phyloP scores from a whole-genome alignment of 225 moss, liverwort and hornwort species.

The Sphagnum contortum region DNA sequence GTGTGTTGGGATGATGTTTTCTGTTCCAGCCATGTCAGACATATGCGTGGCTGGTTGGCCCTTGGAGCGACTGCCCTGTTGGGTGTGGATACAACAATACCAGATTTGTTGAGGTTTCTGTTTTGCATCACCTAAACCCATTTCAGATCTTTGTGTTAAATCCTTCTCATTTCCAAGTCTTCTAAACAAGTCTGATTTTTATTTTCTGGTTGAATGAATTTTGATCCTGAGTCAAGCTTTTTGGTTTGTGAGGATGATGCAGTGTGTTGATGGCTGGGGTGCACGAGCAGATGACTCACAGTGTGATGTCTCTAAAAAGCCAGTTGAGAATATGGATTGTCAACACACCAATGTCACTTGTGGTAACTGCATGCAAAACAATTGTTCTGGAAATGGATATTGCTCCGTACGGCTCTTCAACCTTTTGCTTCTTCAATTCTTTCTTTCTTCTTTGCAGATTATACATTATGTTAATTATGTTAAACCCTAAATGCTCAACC shows the following conservation, averaged over 20 bases:
- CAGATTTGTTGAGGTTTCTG: constrained; percentile 57
- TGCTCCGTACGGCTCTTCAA: constrained; percentile 25
- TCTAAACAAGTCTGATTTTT: too few relatives aligned
- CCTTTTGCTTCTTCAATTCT: neutral
- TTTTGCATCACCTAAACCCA: too few relatives aligned
- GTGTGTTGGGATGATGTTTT: constrained; percentile 1
- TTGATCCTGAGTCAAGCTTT: too few relatives aligned
- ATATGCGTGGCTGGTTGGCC: constrained; percentile 76
- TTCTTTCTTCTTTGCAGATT: too few relatives aligned
- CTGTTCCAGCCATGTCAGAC: constrained; percentile 78
- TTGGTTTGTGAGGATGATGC: neutral
- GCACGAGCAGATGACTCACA: constrained; percentile 11
- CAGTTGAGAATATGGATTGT: constrained; percentile 34
- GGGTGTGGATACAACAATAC: constrained; percentile 41
- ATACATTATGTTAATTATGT: too few relatives aligned
- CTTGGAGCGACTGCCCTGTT: constrained; percentile 42
- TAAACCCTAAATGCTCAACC: too few relatives aligned
- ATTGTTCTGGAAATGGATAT: constrained; percentile 59
- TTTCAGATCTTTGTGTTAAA: too few relatives aligned
- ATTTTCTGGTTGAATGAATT: too few relatives aligned
- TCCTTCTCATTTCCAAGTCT: too few relatives aligned
- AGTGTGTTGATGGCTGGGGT: constrained; percentile 86
- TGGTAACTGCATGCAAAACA: constrained; percentile 29
- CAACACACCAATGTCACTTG: constrained; percentile 32
- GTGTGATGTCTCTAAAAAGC: constrained; percentile 38